Conservation (phyloP, 371 early-diverging fungal genomes). For the Nosema muscidifuracis region DNA sequence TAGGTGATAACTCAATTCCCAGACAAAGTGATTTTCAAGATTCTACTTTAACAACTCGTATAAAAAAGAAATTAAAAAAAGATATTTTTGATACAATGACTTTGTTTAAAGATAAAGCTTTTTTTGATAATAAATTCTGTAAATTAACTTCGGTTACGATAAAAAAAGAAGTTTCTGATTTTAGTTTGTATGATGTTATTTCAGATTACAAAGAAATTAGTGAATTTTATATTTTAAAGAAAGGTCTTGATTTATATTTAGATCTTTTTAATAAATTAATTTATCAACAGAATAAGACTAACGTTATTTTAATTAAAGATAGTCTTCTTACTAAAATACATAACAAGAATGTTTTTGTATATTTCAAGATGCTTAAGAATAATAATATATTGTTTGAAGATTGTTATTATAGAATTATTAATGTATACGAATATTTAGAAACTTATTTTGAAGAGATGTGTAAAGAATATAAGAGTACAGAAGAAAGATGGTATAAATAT, state of each 20-base stretch:
- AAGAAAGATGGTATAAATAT: slow-evolving; percentile 25
- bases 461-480: slow-evolving; percentile 19
- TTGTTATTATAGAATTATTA: slow-evolving; percentile 18
- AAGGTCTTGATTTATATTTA: slow-evolving; percentile 5
- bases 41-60: neutral
- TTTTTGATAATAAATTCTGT: slow-evolving; percentile 38
- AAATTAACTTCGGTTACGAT: slow-evolving; percentile 5
- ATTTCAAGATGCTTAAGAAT: slow-evolving; percentile 15
- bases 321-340: neutral
- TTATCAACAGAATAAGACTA: neutral
- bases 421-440: slow-evolving; percentile 42
- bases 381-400: slow-evolving; percentile 39
- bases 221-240: neutral
- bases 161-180: neutral
- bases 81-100: slow-evolving; percentile 27
- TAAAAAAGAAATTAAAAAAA: slow-evolving; percentile 50
- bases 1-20: slow-evolving; percentile 46
- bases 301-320: neutral
- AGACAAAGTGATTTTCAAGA: slow-evolving; percentile 36
- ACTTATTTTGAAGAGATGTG: slow-evolving; percentile 18
- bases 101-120: slow-evolving; percentile 29
- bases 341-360: slow-evolving; percentile 1
- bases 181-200: neutral
- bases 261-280: neutral
- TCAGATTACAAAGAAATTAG: neutral